Evolutionary conservation across 2,329 filamentous ascomycete species (phyloP), one percentile per base, ranked within the genome.

Genomic region (Verticillium dahliae): DNA sequence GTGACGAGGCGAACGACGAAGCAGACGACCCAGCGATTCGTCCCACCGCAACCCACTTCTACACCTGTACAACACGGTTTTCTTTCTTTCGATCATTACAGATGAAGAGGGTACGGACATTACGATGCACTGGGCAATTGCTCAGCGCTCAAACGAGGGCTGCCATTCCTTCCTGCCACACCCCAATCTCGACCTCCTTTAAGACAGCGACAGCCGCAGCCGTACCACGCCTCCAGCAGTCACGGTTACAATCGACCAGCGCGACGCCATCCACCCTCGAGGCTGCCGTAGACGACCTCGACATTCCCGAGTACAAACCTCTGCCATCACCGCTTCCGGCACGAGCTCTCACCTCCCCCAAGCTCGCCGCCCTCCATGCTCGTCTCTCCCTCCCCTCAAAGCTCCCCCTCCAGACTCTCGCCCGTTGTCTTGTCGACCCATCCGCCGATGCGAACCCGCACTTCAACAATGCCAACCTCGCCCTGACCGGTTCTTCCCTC

Each of bases 301-400:
- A 67, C 41, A 63, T 70, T n/a, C 59, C 65, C 39, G 55, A 57
- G 52, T 63, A 64, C 34, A 66, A 67, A 34, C 67, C 69, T 63
- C 71, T 73, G 66, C 90, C 91, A 60, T 94, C 91, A 70, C 91
- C 92, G 67, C 84, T 84, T 60, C 86, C 87, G 67, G 78, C 84
- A 69, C 82, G 82, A 67, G 90, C 92, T 54, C 77, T 81, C 63
- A 75, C 81, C 67, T 98, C 94, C 56, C 88, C 92, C 65, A 98
- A 97, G 80, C 89, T 99, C 69, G 88, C 92, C 66, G 93, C 95
- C 66, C 86, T 99, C 56, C 93, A 97, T 75, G 91, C 93, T 69
- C 90, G 95, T 75, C 85, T 99, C 64, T 86, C 87, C 50, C 86
- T 99, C 61, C 89, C 93, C 31, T 83, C 85, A 65, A 90, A 90